These are phyloP conservation scores for Tephrocybe rancida DNA, from an alignment of 768 basidiomycete species.

Conservation along the genomic window DNA sequence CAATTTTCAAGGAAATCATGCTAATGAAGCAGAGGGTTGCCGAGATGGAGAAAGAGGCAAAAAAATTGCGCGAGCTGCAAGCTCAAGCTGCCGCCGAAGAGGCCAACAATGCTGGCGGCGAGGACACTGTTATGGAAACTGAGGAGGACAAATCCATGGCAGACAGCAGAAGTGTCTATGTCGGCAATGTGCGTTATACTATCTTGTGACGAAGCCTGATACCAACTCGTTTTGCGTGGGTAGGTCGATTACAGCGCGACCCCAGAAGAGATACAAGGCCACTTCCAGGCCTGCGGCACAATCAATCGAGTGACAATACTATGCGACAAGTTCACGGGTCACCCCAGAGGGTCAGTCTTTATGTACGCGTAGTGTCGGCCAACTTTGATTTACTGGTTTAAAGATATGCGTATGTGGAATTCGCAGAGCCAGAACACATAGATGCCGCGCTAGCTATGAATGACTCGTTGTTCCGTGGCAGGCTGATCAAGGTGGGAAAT, in stretches of 20 bases:
- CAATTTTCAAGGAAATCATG: conserved; percentile 69
- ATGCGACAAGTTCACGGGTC: conserved; percentile 99
- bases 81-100: conserved; percentile 68
- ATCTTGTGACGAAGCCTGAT: conserved; percentile 6
- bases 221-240: background rate
- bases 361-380: conserved; percentile 7
- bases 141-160: conserved; percentile 85
- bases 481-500: conserved; percentile 78
- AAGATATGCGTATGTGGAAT: conserved; percentile 98
- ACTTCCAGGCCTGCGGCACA: conserved; percentile 96
- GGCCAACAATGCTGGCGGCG: conserved; percentile 47
- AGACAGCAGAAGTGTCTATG: conserved; percentile 88
- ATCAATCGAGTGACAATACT: conserved; percentile 99
- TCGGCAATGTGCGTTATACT: conserved; percentile 84
- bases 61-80: conserved; percentile 82
- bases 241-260: conserved; percentile 98
- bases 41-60: conserved; percentile 92
- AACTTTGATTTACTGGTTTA: background rate
- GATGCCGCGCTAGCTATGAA: conserved; percentile 92
- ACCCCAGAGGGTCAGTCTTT: conserved; percentile 86
- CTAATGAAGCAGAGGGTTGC: conserved; percentile 92
- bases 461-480: conserved; percentile 93
- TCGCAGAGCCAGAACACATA: conserved; percentile 90
- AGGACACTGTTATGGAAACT: conserved; percentile 62
- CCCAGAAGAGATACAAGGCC: conserved; percentile 96